A percentile compares a stretch with the other conserved stretches of the same genome.
Evolutionary conservation across 148 eudicot species (phyloP).

Genomic region (Vaccinium corymbosum): DNA sequence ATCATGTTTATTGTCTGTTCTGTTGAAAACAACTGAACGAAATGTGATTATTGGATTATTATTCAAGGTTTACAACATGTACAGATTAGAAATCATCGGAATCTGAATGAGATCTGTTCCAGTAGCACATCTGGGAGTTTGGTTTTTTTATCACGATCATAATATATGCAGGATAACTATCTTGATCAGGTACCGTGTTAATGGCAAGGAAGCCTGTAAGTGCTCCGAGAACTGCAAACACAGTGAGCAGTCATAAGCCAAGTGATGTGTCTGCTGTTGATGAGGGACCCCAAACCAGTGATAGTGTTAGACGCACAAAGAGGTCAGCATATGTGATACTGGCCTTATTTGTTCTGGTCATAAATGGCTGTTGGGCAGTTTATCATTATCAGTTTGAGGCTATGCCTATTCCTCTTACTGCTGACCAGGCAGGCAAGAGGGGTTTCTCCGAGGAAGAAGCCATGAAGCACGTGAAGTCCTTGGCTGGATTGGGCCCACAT

Average conservation of each 20-base stretch:
- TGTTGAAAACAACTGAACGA: background rate
- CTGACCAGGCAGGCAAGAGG: constrained; percentile 69
- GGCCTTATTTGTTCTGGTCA: constrained; percentile 48
- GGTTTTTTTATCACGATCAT: background rate
- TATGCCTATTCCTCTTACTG: constrained; percentile 60
- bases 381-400: constrained; percentile 56
- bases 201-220: constrained; percentile 18
- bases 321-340: constrained; percentile 61
- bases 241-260: background rate
- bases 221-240: background rate
- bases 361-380: constrained; percentile 60
- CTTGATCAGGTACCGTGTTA: constrained; percentile 7
- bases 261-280: background rate
- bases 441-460: constrained; percentile 89
- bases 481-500: constrained; percentile 78
- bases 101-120: background rate
- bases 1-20: background rate
- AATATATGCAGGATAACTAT: background rate
- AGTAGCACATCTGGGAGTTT: background rate
- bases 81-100: background rate
- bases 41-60: background rate
- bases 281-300: constrained; percentile 6
- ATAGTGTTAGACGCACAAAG: constrained; percentile 20
- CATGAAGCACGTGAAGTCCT: constrained; percentile 59
- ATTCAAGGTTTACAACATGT: background rate